Conservation (phyloP, 257 asterid species). For the Ajuga chamaepitys region DNA sequence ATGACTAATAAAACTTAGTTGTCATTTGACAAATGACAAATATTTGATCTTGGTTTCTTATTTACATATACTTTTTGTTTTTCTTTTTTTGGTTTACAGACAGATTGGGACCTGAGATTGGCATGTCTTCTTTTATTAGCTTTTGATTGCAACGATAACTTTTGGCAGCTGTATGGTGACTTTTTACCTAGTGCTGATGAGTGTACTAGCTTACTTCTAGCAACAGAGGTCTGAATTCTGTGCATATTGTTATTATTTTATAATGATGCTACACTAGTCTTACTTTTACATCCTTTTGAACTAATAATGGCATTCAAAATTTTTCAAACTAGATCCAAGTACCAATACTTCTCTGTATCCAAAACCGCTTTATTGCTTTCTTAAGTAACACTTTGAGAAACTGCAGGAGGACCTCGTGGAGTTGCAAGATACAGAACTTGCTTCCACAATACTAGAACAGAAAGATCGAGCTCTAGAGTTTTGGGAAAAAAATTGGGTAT, state of each 20-base stretch:
- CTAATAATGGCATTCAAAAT: too few relatives aligned
- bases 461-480: constrained; percentile 70
- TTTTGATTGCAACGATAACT: constrained; percentile 89
- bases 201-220: constrained; percentile 89
- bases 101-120: constrained; percentile 94
- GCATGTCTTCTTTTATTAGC: constrained; percentile 85
- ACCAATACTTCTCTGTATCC: neutral
- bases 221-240: constrained; percentile 69
- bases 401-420: constrained; percentile 86
- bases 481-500: constrained; percentile 98
- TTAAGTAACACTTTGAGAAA: constrained; percentile 17
- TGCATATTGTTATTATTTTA: neutral
- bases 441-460: constrained; percentile 61
- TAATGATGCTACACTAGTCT: neutral
- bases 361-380: constrained; percentile 8
- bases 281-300: neutral
- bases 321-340: neutral
- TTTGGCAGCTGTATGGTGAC: constrained; percentile 96
- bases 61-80: constrained; percentile 21
- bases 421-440: constrained; percentile 87
- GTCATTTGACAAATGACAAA: too few relatives aligned
- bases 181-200: constrained; percentile 86
- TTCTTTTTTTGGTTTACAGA: constrained; percentile 49
- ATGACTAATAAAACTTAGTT: constrained; percentile 3
- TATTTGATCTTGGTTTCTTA: constrained; percentile 13